A percentile compares a stretch with the other conserved stretches of the same genome.
phyloP scores from a whole-genome alignment of 2,329 filamentous ascomycete species.

The Verticillium klebahnii region DNA sequence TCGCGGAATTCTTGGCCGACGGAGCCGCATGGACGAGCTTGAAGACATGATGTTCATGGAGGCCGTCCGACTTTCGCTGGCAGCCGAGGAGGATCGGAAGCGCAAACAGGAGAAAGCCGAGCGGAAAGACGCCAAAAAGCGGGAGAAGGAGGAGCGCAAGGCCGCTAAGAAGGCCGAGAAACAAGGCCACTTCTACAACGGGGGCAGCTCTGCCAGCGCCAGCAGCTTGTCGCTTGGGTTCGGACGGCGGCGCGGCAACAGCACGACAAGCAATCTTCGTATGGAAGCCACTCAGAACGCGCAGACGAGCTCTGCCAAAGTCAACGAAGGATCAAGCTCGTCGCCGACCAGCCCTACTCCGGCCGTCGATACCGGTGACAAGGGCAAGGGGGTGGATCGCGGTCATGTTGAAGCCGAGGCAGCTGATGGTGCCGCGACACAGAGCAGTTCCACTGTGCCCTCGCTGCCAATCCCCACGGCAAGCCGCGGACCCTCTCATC shows the following conservation, averaged over 20 bases:
- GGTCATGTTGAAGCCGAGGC: conserved; percentile 15
- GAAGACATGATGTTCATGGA: conserved; percentile 99
- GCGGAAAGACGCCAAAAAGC: conserved; percentile 78
- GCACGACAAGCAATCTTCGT: conserved; percentile 53
- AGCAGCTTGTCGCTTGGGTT: conserved; percentile 61
- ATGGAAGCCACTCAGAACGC: conserved; percentile 49
- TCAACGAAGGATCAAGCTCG: conserved; percentile 13
- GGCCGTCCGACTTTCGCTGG: conserved; percentile 86
- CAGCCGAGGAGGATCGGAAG: conserved; percentile 87
- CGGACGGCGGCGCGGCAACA: conserved; percentile 55
- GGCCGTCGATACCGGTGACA: conserved; percentile 36
- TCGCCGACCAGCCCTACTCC: conserved; percentile 24
- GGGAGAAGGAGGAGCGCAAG: conserved; percentile 80
- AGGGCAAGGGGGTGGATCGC: conserved; percentile 69
- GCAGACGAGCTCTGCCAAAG: conserved; percentile 6
- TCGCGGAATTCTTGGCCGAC: conserved; percentile 22
- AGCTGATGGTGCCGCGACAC: conserved; percentile 3
- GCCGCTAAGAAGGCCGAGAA: conserved; percentile 58
- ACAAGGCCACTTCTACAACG: conserved; percentile 27
- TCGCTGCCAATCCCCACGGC: conserved; percentile 43
- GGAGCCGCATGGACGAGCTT: conserved; percentile 71
- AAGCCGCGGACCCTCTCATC: conserved; percentile 60
- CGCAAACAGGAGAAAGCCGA: conserved; percentile 77
- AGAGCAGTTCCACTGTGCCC: conserved; percentile 25
- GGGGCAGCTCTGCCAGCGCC: conserved; percentile 49